Conservation (phyloP, 2,329 filamentous ascomycete species). For the Trichoderma simmonsii region DNA sequence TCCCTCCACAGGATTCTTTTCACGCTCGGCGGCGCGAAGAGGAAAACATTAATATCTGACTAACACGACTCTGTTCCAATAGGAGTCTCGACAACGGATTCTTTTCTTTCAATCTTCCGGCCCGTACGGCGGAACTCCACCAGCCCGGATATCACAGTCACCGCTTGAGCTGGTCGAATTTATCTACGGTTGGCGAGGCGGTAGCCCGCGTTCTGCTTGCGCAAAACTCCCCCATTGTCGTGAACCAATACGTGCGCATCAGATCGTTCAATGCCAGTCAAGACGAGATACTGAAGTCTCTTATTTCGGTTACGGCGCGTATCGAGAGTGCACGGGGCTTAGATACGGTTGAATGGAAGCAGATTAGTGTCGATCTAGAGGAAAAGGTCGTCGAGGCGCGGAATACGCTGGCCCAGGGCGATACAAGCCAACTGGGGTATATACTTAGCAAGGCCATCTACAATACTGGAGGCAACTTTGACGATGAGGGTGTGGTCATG, state of each 20-base stretch:
- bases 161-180: background rate
- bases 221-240: background rate
- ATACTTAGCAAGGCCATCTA: background rate
- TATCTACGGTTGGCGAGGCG: background rate
- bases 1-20: background rate
- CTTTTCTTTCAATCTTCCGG: background rate
- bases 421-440: background rate
- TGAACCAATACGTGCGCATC: background rate
- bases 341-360: background rate
- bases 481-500: background rate
- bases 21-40: background rate
- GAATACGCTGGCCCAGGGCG: background rate
- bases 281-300: background rate
- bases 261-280: slow-evolving; percentile 9
- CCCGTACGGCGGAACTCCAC: background rate
- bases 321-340: background rate
- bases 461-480: background rate
- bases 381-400: background rate
- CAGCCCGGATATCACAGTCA: background rate
- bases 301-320: background rate
- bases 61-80: background rate
- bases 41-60: background rate
- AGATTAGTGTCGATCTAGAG: background rate
- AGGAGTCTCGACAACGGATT: background rate
- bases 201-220: background rate